Conservation (phyloP, 83 land plant genomes). For the Picea abies region DNA sequence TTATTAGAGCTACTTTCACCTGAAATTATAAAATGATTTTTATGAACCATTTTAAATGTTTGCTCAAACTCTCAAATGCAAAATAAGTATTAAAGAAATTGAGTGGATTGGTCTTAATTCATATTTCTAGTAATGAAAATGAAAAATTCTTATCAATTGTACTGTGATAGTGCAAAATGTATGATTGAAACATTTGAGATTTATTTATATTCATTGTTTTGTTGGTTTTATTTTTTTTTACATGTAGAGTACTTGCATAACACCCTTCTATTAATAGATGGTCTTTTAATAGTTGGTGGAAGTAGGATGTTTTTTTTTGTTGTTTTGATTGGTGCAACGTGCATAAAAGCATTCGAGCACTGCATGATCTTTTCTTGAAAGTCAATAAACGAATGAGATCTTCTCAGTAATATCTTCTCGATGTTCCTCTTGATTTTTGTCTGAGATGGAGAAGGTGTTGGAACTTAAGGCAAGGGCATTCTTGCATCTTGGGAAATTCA, state of each 20-base stretch:
- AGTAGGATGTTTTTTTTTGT: background rate
- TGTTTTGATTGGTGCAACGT: background rate
- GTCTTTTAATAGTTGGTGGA: background rate
- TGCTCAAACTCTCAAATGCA: background rate
- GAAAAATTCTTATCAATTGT: background rate
- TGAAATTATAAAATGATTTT: background rate
- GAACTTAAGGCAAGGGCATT: slow-evolving; percentile 70
- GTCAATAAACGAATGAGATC: slow-evolving; percentile 32
- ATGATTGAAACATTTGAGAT: background rate
- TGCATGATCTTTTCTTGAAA: slow-evolving; percentile 48
- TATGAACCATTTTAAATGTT: background rate
- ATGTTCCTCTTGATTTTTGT: slow-evolving; percentile 59
- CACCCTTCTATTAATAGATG: no score
- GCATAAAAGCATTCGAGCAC: slow-evolving; percentile 48
- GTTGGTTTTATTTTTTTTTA: background rate
- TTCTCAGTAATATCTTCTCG: slow-evolving; percentile 58
- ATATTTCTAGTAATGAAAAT: background rate
- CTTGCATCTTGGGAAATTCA: slow-evolving; percentile 58
- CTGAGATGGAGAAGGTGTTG: slow-evolving; percentile 53
- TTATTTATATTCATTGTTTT: background rate
- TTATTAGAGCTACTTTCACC: background rate
- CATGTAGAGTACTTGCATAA: background rate
- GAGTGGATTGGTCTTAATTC: background rate
- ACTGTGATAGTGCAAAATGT: background rate
- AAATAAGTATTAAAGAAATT: background rate